Percentiles rank a stretch among this genome's conserved stretches.
Conservation (phyloP, 345 rosid species). For the Salix suchowensis region DNA sequence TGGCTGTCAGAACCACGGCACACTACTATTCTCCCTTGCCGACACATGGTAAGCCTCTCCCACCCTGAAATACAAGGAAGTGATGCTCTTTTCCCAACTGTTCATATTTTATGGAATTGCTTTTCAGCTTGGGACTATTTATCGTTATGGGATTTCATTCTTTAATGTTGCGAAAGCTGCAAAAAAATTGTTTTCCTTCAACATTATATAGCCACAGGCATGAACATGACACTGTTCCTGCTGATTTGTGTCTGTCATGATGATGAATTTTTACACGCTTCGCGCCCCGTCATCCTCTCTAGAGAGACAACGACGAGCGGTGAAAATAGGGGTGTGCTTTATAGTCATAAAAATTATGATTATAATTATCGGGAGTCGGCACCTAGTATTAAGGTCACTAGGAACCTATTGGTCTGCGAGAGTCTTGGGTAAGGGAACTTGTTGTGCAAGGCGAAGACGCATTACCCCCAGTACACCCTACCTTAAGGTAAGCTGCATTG, state of each 20-base stretch:
- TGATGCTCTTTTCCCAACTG: neutral
- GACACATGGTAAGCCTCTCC: slow-evolving; percentile 72
- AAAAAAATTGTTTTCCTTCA: neutral
- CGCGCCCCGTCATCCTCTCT: no score
- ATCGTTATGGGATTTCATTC: neutral
- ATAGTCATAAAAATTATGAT: no score
- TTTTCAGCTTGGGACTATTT: neutral
- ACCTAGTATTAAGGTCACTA: no score
- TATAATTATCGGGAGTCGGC: no score
- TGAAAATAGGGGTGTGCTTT: no score
- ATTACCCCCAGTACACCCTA: no score
- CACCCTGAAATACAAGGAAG: neutral
- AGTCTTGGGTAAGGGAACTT: no score
- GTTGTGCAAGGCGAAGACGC: no score
- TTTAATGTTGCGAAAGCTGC: neutral
- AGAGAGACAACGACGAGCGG: no score
- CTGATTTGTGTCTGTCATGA: neutral
- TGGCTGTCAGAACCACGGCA: slow-evolving; percentile 92
- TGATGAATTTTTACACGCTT: no score
- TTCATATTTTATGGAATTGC: neutral
- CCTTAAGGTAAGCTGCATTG: no score
- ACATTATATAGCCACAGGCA: neutral
- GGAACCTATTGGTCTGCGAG: no score
- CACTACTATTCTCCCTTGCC: slow-evolving; percentile 90
- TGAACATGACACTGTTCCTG: neutral